Base-by-base conservation (phyloP, 352 stramenopile genomes). In the Globisporangium carolinianum region DNA sequence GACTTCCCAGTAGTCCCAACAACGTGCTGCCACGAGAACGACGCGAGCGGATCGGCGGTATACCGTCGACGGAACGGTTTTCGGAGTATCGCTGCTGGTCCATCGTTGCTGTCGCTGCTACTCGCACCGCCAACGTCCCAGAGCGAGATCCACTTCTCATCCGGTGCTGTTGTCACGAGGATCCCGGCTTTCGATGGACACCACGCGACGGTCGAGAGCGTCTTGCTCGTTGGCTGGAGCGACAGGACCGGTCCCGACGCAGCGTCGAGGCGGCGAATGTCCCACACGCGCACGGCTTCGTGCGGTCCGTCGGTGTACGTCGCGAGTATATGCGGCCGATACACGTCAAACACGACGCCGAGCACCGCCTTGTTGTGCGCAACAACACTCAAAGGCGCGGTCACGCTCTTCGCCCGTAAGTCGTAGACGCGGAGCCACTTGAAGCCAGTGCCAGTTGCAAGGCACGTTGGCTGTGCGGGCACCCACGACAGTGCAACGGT, bases 391-490 rank as follows among this genome's bases (percentile, higher is more conserved):
- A 95, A 73, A 1, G 83, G 82, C 41, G 73, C 68, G 4, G 53
- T 53, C 12, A 48, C 24, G 42, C 60, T 65, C 24, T 88, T 83
- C 0, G 72, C 65, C 17, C 85, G 69, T 17, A 95, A 50, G 63
- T 95, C 85, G 57, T 95, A 93, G 51, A 95, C 81, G 35, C 85
- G 75, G 11, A 95, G 64, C 85, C 85, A 95, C 73, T 93, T 93
- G 67, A 95, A 95, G 2, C 85, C 85, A 15, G 85, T 95, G 15
- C 85, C 85, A 6, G 80, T 89, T 0, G 83, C 83, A 41, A 95
- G 61, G 49, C 81, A 93, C 47, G 79, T 86, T 3, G 85, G 83
- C 56, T 95, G 81, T 32, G 79, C 60, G n/a, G 85, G 85, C 18
- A 95, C 79, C 85, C 85, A 95, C 38, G 81, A 86, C 1, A 95